Conservation (phyloP, 2,329 filamentous ascomycete genomes). For the Colletotrichum tropicicola region DNA sequence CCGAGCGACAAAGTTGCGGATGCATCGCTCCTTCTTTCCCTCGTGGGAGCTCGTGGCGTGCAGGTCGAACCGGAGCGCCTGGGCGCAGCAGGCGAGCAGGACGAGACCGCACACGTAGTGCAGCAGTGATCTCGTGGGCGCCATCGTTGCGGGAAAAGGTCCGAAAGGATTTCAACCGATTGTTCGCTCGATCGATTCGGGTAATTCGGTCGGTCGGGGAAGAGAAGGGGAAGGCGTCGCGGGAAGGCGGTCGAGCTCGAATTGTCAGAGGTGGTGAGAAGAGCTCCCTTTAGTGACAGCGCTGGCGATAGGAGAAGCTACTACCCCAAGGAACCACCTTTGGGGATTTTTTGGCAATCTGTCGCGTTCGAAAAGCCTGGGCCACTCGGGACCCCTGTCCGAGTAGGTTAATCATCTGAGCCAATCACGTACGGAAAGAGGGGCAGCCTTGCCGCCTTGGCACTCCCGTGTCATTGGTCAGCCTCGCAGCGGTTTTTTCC, state of each 20-base stretch:
- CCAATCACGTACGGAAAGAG: constrained; percentile 3
- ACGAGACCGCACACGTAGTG: constrained; percentile 67
- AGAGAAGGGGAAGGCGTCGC: constrained; percentile 54
- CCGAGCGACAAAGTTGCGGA: constrained; percentile 93
- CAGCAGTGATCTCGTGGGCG: constrained; percentile 60
- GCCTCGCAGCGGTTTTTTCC: constrained; percentile 26
- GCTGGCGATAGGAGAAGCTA: constrained; percentile 28
- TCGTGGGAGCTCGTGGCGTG: constrained; percentile 71
- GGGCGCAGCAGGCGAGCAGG: constrained; percentile 61
- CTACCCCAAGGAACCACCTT: constrained; percentile 15
- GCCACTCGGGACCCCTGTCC: constrained; percentile 21
- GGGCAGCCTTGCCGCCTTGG: constrained; percentile 4
- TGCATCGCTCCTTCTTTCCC: constrained; percentile 82
- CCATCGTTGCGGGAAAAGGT: constrained; percentile 48
- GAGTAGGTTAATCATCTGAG: background rate
- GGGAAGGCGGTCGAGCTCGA: background rate
- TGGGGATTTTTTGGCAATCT: constrained; percentile 33
- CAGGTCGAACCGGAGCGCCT: constrained; percentile 94
- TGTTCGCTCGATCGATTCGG: background rate
- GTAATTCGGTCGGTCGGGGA: background rate
- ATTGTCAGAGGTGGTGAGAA: constrained; percentile 15
- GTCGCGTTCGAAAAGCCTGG: constrained; percentile 32
- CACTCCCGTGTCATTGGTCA: constrained; percentile 2
- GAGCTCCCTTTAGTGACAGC: constrained; percentile 23
- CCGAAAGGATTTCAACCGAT: background rate